Percentiles rank a stretch among this genome's conserved stretches.
Conservation (phyloP, 495 filamentous ascomycete genomes). For the Tuber umbilicatum region DNA sequence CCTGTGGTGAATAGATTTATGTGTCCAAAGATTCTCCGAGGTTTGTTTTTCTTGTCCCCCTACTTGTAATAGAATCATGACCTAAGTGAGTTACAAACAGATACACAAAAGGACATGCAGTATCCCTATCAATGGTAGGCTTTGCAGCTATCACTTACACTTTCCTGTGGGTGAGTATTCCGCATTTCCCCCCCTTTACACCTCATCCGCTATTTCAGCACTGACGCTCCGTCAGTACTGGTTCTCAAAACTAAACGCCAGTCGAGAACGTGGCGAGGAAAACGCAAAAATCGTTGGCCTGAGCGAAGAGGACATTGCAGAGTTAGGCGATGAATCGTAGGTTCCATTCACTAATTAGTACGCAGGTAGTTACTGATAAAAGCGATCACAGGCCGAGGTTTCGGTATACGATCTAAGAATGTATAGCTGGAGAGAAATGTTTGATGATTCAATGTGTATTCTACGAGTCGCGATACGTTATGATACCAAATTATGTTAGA, state of each 20-base stretch:
- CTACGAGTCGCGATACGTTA: not conserved
- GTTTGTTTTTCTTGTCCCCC: constrained; percentile 38
- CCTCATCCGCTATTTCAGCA: not conserved
- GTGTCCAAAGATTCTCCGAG: constrained; percentile 15
- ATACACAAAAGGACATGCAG: constrained; percentile 52
- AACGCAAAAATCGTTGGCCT: constrained; percentile 52
- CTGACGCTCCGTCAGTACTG: constrained; percentile 43
- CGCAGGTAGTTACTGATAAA: constrained; percentile 9
- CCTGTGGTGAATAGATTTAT: constrained; percentile 45
- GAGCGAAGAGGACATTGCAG: constrained; percentile 59
- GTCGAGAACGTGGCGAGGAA: constrained; percentile 50
- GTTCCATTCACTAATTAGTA: not conserved
- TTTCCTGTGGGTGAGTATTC: constrained; percentile 47
- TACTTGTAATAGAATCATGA: not conserved
- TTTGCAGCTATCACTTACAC: constrained; percentile 49
- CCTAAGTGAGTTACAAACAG: constrained; percentile 44
- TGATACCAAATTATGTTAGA: not conserved
- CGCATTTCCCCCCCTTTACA: no score
- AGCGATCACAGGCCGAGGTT: constrained; percentile 21
- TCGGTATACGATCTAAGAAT: constrained; percentile 26
- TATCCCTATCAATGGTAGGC: constrained; percentile 52
- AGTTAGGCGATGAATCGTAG: constrained; percentile 58
- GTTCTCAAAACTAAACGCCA: constrained; percentile 52
- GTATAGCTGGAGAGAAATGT: not conserved
- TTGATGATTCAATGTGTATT: not conserved